A percentile compares a stretch with the other conserved stretches of the same genome.
Evolutionary conservation across 148 eudicot species (phyloP).

Genomic region (Dysphania ambrosioides): DNA sequence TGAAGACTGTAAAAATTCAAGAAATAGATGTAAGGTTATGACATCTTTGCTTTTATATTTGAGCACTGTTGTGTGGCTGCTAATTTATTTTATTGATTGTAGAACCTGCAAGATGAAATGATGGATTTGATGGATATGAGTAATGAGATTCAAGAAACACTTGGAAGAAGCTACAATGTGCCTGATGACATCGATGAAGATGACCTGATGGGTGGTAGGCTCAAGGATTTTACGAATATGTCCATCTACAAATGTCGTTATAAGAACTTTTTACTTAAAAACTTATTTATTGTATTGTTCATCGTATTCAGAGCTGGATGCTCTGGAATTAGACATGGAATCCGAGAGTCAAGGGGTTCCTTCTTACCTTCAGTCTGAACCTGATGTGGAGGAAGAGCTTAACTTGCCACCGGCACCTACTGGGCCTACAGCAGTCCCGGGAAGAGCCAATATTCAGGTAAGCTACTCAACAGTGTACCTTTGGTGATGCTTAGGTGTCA

Average conservation of each 20-base stretch:
- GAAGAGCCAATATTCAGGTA: conserved; percentile 71
- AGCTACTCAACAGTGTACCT: neutral
- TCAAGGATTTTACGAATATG: neutral
- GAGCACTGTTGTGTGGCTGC: neutral
- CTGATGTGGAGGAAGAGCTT: conserved; percentile 66
- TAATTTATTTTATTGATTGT: conserved; percentile 10
- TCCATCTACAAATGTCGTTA: neutral
- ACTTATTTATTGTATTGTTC: neutral
- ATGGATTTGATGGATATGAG: conserved; percentile 95
- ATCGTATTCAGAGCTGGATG: conserved; percentile 74
- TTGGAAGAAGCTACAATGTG: conserved; percentile 84
- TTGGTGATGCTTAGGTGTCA: neutral
- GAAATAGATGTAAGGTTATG: conserved; percentile 71
- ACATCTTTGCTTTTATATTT: neutral
- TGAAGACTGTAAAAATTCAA: conserved; percentile 91
- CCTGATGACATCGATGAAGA: conserved; percentile 98
- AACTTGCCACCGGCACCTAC: conserved; percentile 87
- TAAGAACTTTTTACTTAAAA: neutral
- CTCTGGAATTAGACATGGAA: conserved; percentile 88
- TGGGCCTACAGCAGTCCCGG: conserved; percentile 57
- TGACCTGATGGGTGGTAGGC: conserved; percentile 90
- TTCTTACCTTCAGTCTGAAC: conserved; percentile 86
- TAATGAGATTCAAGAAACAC: conserved; percentile 88
- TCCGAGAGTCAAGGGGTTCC: conserved; percentile 86
- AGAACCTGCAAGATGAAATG: conserved; percentile 99